Evolutionary conservation across 768 basidiomycete genomes (phyloP), one percentile per base, ranked within the genome.

Genomic region (Sutorius australiensis): DNA sequence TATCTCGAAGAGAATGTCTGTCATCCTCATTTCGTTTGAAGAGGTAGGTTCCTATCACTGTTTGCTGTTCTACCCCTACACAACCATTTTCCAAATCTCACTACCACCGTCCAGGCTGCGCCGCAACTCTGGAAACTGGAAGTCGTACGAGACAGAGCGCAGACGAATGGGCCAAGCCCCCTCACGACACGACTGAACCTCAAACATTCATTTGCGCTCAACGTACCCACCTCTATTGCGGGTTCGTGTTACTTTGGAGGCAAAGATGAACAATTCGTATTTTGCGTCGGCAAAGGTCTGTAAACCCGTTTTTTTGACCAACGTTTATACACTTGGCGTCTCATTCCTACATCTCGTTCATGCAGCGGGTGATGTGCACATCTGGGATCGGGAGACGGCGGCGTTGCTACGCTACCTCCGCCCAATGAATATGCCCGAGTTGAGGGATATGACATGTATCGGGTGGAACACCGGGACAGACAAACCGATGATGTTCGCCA

Each of bases 211-310:
- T 91, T 89, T 76, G 57, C 54, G 27, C 84, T 87, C 10, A 87
- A 83, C 61, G 68, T 68, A 3, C 61, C 75, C 10, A 84, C 86
- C 24, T 81, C 87, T 54, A 89, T 90, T 61, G 84, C 87, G 0
- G 90, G 90, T 0, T 82, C 85, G 7, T 87, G 86, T 56, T 87
- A 89, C 66, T 89, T 92, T 56, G 89, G 87, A 27, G 90, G 89
- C 14, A 80, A 75, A 52, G 82, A 86, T 51, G 85, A 89, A 58
- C 86, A 92, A 55, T 72, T 90, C 30, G 82, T 92, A n/a, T 74
- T 90, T 11, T 87, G 88, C 55, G 84, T 86, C 31, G 84, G 84
- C 6, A 90, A 92, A 81, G 79, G 89, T 84, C 49, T 16, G 69
- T 61, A 9, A 21, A 12, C 16, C 30, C 8, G 11, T 21, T 48